Percentiles rank a stretch among this genome's conserved stretches.
Evolutionary conservation across 352 stramenopile species (phyloP).

Genomic region (Pythium folliculosum): DNA sequence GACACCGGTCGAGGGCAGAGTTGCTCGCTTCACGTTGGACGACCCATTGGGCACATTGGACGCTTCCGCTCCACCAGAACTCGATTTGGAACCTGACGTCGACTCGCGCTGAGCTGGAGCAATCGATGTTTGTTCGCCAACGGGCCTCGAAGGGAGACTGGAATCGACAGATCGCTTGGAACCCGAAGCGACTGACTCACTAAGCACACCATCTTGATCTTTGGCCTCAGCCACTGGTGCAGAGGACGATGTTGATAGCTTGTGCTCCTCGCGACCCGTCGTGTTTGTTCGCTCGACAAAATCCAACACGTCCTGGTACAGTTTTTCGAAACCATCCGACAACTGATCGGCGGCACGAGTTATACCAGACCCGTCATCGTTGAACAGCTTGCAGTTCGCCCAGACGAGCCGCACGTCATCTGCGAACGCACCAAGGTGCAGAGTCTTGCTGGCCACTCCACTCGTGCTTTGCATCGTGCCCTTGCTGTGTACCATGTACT

Average conservation of each 20-base stretch:
- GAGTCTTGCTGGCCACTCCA: constrained; percentile 30
- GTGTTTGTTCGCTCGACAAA: constrained; percentile 20
- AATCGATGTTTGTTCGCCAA: neutral
- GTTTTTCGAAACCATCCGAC: constrained; percentile 59
- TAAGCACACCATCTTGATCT: neutral
- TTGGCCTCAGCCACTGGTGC: neutral
- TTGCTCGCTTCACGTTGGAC: neutral
- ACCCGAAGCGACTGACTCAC: neutral
- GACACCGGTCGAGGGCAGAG: neutral
- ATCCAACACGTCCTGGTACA: constrained; percentile 52
- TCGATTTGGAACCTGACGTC: neutral
- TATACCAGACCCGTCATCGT: constrained; percentile 82
- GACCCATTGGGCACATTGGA: neutral
- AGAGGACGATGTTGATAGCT: neutral
- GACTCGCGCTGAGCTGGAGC: neutral
- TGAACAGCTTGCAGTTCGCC: constrained; percentile 85
- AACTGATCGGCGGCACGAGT: constrained; percentile 71
- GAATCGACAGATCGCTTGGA: neutral
- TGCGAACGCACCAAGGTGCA: constrained; percentile 60
- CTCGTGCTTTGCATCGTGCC: constrained; percentile 21
- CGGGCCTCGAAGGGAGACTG: neutral
- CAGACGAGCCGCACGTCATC: constrained; percentile 82
- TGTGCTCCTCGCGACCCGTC: constrained; percentile 11
- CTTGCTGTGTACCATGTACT: constrained; percentile 55
- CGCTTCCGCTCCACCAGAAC: neutral